Base-by-base conservation (phyloP, 768 basidiomycete species). In the Ephemerocybe angulata region DNA sequence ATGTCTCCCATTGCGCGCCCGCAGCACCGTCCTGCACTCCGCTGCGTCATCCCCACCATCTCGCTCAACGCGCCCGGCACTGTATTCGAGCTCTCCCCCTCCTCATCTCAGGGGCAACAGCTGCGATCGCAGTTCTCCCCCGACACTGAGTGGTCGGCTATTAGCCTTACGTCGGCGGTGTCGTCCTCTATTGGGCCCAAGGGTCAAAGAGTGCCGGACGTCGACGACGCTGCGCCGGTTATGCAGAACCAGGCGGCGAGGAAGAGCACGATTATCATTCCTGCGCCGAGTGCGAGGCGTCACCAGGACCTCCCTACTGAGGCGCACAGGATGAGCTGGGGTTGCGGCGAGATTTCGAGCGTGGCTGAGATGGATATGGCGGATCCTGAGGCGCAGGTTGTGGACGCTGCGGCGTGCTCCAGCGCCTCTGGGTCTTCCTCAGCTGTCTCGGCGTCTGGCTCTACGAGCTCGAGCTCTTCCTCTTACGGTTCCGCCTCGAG, bases 21-120 rank as follows among this genome's bases (percentile, higher is more conserved):
- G 8, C 24, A 28, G 17, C 24, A 48, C 53, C 48, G 61, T 40
- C 70, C 63, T 28, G 41, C 54, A 7, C 54, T 70, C 51, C 57
- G 53, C 22, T 64, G 69, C 58, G 57, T 59, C 7, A 70, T 70
- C 47, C 70, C 72, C 58, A 58, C 59, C 5, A 68, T 69, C 46
- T 68, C 72, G 4, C 19, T 42, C 11, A 47, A 54, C 1, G n/a
- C n/a, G n/a, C n/a, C n/a, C n/a, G n/a, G n/a, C n/a, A n/a, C n/a
- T n/a, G n/a, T n/a, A n/a, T n/a, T n/a, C n/a, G n/a, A n/a, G n/a
- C 12, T 60, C 24, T 28, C 28, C 19, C 55, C 50, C n/a, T 19
- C 52, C 48, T 50, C 55, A 3, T 30, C 37, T 21, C 44, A 48
- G 19, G 12, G 50, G 31, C 12, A 48, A 46, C 37, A 31, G n/a